Base-by-base conservation (phyloP, 345 rosid genomes). In the Eucalyptus marginata region DNA sequence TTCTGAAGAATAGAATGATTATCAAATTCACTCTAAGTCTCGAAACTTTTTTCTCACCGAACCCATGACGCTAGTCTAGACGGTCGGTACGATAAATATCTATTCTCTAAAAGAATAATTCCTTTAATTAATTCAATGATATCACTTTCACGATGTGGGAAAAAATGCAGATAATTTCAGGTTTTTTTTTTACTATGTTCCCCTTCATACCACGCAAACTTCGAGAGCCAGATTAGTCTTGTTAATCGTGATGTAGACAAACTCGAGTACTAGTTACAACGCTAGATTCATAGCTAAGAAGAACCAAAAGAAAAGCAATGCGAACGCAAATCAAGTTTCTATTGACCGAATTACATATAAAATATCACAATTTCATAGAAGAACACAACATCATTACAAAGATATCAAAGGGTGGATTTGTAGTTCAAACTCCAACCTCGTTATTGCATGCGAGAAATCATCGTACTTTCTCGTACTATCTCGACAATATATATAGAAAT, bases 1-100 rank as follows among this genome's bases (percentile, higher is more conserved):
- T 24, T 56, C 0, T 0, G 1, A 24, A 22, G 0, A 56, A 24
- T 0, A 22, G 0, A 56, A 56, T 24, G 3, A 2, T 24, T 2
- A 56, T 0, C 62, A 56, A 24, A 56, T 5, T 22, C 3, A 56
- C 0, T 0, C 0, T 10, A 56, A 56, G 2, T 24, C 0, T 29
- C 0, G 0, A 62, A 62, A 7, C 3, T 29, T 29, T 29, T 62
- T 62, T 13, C 16, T 29, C 9, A 0, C 1, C 3, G 8, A 62
- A 62, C 71, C 31, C 1, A 13, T 14, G 18, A 62, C 5, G 1
- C 33, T 0, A 29, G 17, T 62, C 16, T 29, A 62, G 1, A 8
- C 14, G 2, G 8, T 0, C 1, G 7, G 0, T 36, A 36, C 1
- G 1, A 36, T 71, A 71, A 71, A 33, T 8, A 2, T 33, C 0